Conservation (phyloP, 2,329 filamentous ascomycete species). For the Hypomyces perniciosus region DNA sequence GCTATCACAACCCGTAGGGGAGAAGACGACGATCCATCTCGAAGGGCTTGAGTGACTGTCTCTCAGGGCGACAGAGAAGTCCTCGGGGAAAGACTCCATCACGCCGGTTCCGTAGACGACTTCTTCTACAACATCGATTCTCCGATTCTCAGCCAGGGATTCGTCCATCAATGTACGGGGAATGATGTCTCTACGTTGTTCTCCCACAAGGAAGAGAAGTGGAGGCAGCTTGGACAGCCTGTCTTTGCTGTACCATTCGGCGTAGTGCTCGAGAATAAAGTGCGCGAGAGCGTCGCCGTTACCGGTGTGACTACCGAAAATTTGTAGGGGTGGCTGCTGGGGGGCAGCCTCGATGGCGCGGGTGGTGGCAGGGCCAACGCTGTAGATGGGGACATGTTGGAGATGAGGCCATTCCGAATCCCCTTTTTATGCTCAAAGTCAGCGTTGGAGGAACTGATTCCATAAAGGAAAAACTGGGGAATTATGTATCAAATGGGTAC, state of each 20-base stretch:
- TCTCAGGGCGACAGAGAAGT: slow-evolving; percentile 52
- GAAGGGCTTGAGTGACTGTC: slow-evolving; percentile 33
- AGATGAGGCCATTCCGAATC: slow-evolving; percentile 44
- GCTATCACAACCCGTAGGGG: slow-evolving; percentile 57
- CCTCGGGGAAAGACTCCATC: slow-evolving; percentile 67
- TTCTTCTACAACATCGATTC: slow-evolving; percentile 68
- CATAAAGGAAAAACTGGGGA: no score
- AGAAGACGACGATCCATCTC: slow-evolving; percentile 74
- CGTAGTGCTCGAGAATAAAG: slow-evolving; percentile 76
- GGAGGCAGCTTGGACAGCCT: slow-evolving; percentile 45
- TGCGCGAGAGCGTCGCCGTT: slow-evolving; percentile 74
- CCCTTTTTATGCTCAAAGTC: background rate
- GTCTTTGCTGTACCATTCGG: slow-evolving; percentile 39
- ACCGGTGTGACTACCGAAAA: slow-evolving; percentile 76
- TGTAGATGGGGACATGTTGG: slow-evolving; percentile 60
- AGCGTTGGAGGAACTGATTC: no score
- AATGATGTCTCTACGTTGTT: slow-evolving; percentile 84
- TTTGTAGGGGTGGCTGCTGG: slow-evolving; percentile 46
- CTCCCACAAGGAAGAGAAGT: slow-evolving; percentile 82
- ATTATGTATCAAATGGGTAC: no score
- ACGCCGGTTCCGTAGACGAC: slow-evolving; percentile 84
- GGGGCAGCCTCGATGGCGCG: slow-evolving; percentile 58
- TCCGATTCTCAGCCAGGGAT: slow-evolving; percentile 38
- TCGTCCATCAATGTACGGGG: slow-evolving; percentile 67
- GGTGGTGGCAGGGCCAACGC: slow-evolving; percentile 74